Base-by-base conservation (phyloP, 202 grass and related monocot species). In the Digitaria exilis region DNA sequence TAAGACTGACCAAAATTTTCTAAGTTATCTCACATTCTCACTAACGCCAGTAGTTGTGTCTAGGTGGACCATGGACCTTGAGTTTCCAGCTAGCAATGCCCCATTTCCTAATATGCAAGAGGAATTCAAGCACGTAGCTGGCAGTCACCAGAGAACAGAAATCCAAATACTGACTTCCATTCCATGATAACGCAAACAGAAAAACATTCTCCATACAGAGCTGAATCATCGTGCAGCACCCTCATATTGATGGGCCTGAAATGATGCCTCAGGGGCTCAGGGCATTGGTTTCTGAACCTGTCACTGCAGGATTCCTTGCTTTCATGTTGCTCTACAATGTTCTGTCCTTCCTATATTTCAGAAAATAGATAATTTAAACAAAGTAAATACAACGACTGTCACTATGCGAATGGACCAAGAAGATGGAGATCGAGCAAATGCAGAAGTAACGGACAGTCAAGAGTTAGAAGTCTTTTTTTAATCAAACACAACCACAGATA, bases 331-430 rank as follows among this genome's bases (percentile, higher is more conserved):
- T 45, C 52, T 90, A 87, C 17, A 75, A 76, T 63, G 51, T 48
- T 80, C 84, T 87, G 42, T 87, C 46, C 44, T 84, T 83, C 84
- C 80, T 90, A 54, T 64, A 71, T 85, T 81, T 16, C 9, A 45
- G 59, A 79, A 80, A 62, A 83, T 25, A 10, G 46, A 73, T 25
- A 61, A 35, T 37, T n/a, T 60, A 54, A 68, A 10, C 1, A 37
- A 62, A 67, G 32, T 35, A 68, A 46, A 61, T 41, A 24, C 22
- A 65, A 61, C 31, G 21, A 21, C n/a, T 32, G 58, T 17, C 18
- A n/a, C 14, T 44, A 55, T 1, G 44, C 5, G 30, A 51, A 71
- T 26, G 5, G 28, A 24, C 25, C 17, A 31, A 14, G 22, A 72
- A 76, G 15, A 64, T 9, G 26, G 1, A 79, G 30, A 78, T 21